These are phyloP conservation scores for Euclidium syriacum DNA, from an alignment of 345 rosid species.

Conservation along the genomic window DNA sequence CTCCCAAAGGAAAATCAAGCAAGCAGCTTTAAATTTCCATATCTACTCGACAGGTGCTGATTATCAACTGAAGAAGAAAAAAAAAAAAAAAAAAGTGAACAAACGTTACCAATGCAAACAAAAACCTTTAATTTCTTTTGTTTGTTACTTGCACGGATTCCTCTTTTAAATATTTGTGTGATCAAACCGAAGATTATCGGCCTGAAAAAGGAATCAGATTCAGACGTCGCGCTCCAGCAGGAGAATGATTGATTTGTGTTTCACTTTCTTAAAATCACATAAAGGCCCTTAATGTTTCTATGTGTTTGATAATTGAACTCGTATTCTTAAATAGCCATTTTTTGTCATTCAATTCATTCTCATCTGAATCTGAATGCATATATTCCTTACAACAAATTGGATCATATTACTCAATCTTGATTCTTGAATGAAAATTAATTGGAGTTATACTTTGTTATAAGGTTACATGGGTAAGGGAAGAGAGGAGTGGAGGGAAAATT, in stretches of 20 bases:
- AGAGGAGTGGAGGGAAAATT: constrained; percentile 1
- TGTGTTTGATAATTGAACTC: not conserved
- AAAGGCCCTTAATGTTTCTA: not conserved
- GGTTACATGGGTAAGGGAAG: not conserved
- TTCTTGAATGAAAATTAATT: not conserved
- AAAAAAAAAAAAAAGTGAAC: not conserved
- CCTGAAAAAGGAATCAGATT: not conserved
- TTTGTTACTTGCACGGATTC: not conserved
- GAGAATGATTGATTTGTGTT: not conserved
- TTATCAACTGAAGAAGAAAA: too few species aligned
- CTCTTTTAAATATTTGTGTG: not conserved
- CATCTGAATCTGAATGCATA: not conserved
- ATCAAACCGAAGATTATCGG: not conserved
- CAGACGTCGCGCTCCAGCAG: not conserved
- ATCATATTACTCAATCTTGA: not conserved
- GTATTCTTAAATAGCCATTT: not conserved
- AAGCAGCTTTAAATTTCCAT: not conserved
- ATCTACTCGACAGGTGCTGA: too few species aligned
- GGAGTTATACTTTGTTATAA: not conserved
- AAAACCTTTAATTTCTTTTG: not conserved
- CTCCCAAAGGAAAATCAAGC: not conserved
- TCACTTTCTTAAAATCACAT: not conserved
- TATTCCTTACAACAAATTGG: not conserved
- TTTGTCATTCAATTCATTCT: not conserved
- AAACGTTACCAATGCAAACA: too few species aligned